Conservation (phyloP, 2,329 filamentous ascomycete species). For the Mollisiaceae sp. region DNA sequence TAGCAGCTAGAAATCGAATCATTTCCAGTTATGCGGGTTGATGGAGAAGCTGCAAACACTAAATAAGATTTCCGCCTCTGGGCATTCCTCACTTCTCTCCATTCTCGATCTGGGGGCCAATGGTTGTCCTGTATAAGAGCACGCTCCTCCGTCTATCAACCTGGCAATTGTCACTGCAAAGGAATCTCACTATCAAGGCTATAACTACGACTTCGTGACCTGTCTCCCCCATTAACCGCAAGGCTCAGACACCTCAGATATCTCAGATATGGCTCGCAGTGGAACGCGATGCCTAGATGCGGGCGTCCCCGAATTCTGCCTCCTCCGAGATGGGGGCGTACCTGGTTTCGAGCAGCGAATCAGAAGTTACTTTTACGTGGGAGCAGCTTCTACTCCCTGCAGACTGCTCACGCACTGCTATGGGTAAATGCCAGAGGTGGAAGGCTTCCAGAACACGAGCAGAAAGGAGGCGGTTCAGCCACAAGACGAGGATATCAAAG, state of each 20-base stretch:
- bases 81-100: not conserved
- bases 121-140: not conserved
- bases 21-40: constrained; percentile 3
- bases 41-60: not conserved
- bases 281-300: not conserved
- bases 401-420: not conserved
- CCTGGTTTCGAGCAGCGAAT: not conserved
- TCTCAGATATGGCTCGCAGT: not conserved
- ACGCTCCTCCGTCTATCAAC: not conserved
- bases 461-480: not conserved
- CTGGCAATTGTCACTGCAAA: not conserved
- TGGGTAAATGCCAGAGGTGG: not conserved
- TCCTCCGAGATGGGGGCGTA: not conserved
- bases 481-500: not conserved
- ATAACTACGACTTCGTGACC: not conserved
- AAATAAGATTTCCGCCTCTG: not conserved
- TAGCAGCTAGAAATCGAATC: not conserved
- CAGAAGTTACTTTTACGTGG: not conserved
- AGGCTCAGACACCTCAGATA: not conserved
- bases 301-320: constrained; percentile 5
- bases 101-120: not conserved
- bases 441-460: constrained; percentile 2
- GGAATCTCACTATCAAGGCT: not conserved
- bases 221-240: too few relatives aligned
- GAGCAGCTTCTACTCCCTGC: not conserved